Base-by-base conservation (phyloP, 2,329 filamentous ascomycete genomes). In the Metarhizium humberi region DNA sequence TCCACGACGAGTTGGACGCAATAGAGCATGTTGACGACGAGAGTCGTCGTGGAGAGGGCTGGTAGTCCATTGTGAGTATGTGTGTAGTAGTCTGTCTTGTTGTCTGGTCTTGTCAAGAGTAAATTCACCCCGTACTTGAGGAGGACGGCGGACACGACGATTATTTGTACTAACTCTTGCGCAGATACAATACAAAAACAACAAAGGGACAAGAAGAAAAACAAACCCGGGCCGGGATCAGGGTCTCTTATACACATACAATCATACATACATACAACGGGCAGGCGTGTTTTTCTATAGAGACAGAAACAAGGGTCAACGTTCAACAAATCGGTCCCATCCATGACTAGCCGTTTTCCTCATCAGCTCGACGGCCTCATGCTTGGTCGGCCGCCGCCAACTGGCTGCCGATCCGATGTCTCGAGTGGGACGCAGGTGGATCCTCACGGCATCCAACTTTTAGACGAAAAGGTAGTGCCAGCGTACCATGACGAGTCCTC, bases 1-100 rank as follows among this genome's bases (percentile, higher is more conserved):
- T 20, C 47, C 53, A 55, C 2, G 55, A 55, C 6, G 25, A 52
- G 13, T 25, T 46, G 14, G 55, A 58, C 18, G 53, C 32, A 29
- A n/a, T 18, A 32, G 55, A 58, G 11, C 50, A 55, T 14, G 55
- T 20, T 6, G 51, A 54, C 6, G 56, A 58, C 14, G 30, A 51
- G 10, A 34, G 46, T 29, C 52, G 51, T 38, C 40, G 20, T 25
- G 20, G 52, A 11, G 45, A 36, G 40, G 20, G 4, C 36, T 36
- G 46, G 29, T 47, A 40, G 45, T 48, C 25, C 45, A 48, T 48
- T 29, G 45, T 48, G 45, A 16, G 14, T 40, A 2, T 5, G 32
- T 1, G 25, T 25, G 25, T 1, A 4, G 25, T 1, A 4, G 25
- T 25, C 25, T 25, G 25, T 25, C 32, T 11, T 34, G 2, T 11